Base-by-base conservation (phyloP, 2,329 filamentous ascomycete genomes). In the Penicillium decumbens region DNA sequence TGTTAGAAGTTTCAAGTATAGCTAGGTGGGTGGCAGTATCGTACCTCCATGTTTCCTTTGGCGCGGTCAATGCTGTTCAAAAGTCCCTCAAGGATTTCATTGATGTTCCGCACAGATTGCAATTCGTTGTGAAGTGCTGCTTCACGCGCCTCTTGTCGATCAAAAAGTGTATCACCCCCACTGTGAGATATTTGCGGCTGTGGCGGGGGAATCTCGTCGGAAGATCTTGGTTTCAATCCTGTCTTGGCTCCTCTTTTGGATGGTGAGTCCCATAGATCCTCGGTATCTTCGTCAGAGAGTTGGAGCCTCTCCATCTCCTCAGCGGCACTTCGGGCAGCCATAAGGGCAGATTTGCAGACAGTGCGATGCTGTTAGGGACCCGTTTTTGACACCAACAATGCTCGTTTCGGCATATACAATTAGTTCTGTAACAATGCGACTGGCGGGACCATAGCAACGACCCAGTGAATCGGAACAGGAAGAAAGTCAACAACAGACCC, bases 51-150 rank as follows among this genome's bases (percentile, higher is more conserved):
- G 50, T 77, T 77, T 15, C 67, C 70, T 56, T 75, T 76, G 13
- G 75, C 75, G 38, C 68, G 68, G 46, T 73, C 71, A 13, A 77
- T 63, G 43, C 74, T 77, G 30, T 64, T 61, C 15, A 77, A 54
- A 10, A 77, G 68, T 5, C 72, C 71, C 56, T 96, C 89, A 52
- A 98, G 88, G 35, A 90, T 85, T 60, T 84, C 80, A 71, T 98
- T 98, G 66, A 97, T 88, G 59, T 86, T 86, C 50, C 86, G 83
- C 28, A 98, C 84, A 41, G 85, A 87, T 55, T 90, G 84, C 25
- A 97, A 75, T 71, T 98, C 93, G 47, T 80, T 83, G 13, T 81
- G 84, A 59, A 98, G 75, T 12, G 82, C 80, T 2, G 82, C 82
- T 54, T 95, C 89, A 40, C 88, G 85, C 18, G 80, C 78, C 63